phyloP scores from a whole-genome alignment of 2,329 filamentous ascomycete species.

The Penicillium sp. region DNA sequence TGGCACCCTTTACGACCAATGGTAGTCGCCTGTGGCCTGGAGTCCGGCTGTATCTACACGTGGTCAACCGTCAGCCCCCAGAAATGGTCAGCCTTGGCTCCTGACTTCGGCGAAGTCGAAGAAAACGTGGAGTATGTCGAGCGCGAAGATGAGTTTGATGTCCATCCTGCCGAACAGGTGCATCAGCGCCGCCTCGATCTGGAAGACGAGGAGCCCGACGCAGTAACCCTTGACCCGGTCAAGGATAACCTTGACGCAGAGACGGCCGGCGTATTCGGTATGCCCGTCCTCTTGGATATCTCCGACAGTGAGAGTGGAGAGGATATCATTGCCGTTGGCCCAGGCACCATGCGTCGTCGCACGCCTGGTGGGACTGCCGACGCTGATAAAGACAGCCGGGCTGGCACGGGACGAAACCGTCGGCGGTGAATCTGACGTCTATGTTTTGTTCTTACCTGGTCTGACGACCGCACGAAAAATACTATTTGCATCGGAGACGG shows the following conservation, averaged over 20 bases:
- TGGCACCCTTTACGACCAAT: conserved; percentile 91
- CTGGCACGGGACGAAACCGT: conserved; percentile 28
- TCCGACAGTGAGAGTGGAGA: conserved; percentile 95
- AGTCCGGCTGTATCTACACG: conserved; percentile 89
- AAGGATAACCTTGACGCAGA: conserved; percentile 59
- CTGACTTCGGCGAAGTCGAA: conserved; percentile 95
- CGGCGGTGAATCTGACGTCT: conserved; percentile 25
- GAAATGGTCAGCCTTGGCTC: conserved; percentile 93
- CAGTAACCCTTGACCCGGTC: conserved; percentile 70
- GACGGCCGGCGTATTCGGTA: conserved; percentile 65
- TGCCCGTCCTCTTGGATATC: conserved; percentile 91
- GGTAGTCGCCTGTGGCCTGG: conserved; percentile 85
- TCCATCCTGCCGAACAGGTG: conserved; percentile 91
- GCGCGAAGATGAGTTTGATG: conserved; percentile 95
- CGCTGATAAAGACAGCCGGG: conserved; percentile 26
- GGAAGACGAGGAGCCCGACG: conserved; percentile 92
- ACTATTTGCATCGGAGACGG: conserved; percentile 13
- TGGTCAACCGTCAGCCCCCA: conserved; percentile 96
- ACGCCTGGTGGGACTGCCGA: conserved; percentile 64
- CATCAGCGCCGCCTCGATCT: conserved; percentile 85
- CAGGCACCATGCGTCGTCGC: conserved; percentile 82
- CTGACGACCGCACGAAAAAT: background rate
- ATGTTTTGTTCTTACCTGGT: background rate
- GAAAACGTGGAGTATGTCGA: conserved; percentile 98
- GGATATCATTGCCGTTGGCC: conserved; percentile 67